A percentile compares a stretch with the other conserved stretches of the same genome.
Evolutionary conservation across 1,284 basidiomycete genomes (phyloP).

Genomic region (Marasmius sp.): DNA sequence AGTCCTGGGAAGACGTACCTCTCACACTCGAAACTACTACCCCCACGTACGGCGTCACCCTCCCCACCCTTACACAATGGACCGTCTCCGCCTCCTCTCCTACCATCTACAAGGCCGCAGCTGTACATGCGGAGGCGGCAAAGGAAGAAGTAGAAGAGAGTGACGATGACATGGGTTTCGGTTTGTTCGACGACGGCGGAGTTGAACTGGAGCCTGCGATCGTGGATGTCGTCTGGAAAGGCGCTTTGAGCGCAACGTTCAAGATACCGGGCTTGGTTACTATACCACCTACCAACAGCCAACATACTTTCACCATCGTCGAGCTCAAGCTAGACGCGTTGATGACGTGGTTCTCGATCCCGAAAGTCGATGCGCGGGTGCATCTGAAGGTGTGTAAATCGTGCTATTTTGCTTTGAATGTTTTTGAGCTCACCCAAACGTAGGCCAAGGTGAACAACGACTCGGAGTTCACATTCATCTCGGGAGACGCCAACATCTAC

Average conservation of each 20-base stretch:
- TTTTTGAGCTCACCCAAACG: slow-evolving; percentile 2
- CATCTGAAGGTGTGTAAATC: slow-evolving; percentile 29
- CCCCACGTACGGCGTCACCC: slow-evolving; percentile 21
- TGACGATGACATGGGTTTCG: background rate
- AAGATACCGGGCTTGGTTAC: slow-evolving; percentile 31
- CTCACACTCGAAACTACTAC: slow-evolving; percentile 24
- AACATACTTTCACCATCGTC: slow-evolving; percentile 33
- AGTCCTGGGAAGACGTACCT: slow-evolving; percentile 29
- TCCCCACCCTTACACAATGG: slow-evolving; percentile 19
- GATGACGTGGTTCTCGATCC: slow-evolving; percentile 32
- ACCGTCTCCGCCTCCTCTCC: background rate
- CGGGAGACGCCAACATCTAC: slow-evolving; percentile 32
- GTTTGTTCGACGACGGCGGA: background rate
- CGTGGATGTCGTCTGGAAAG: slow-evolving; percentile 23
- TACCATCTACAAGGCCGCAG: background rate
- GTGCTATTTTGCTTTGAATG: background rate
- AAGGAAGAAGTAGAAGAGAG: background rate
- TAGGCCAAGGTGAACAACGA: slow-evolving; percentile 39
- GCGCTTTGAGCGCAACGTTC: slow-evolving; percentile 34
- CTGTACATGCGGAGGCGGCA: slow-evolving; percentile 23
- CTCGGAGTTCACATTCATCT: slow-evolving; percentile 36
- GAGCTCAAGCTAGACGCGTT: slow-evolving; percentile 27
- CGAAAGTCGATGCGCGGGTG: slow-evolving; percentile 27
- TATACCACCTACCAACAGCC: slow-evolving; percentile 29
- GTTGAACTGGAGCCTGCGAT: slow-evolving; percentile 7